phyloP scores from a whole-genome alignment of 371 early-diverging fungal species.

The Phascolomyces articulosus region DNA sequence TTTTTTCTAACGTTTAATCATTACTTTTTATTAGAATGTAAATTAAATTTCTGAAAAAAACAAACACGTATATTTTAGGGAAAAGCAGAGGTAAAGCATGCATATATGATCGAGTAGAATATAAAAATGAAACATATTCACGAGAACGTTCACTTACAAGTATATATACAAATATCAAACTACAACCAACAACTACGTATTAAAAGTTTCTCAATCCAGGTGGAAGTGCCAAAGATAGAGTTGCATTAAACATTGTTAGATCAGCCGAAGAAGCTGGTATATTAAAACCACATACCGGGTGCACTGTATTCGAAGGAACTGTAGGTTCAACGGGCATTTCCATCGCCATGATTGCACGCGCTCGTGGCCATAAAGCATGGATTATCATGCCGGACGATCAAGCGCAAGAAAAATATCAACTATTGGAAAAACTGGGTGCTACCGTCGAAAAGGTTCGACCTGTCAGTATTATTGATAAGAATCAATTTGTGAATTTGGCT shows the following conservation, averaged over 20 bases:
- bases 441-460: slow-evolving; percentile 92
- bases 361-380: slow-evolving; percentile 88
- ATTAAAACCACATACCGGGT: slow-evolving; percentile 67
- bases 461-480: slow-evolving; percentile 89
- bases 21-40: neutral
- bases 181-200: too few species aligned
- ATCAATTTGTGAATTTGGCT: slow-evolving; percentile 92
- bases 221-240: slow-evolving; percentile 93
- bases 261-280: slow-evolving; percentile 73
- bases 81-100: slow-evolving; percentile 44
- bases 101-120: too few species aligned
- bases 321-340: slow-evolving; percentile 90
- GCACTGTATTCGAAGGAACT: slow-evolving; percentile 94
- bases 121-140: too few species aligned
- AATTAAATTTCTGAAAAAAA: too few species aligned
- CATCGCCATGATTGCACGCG: slow-evolving; percentile 80
- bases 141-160: too few species aligned
- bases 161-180: neutral
- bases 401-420: slow-evolving; percentile 86
- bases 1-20: neutral
- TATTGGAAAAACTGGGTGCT: slow-evolving; percentile 86
- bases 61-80: slow-evolving; percentile 23
- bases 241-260: slow-evolving; percentile 85
- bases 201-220: slow-evolving; percentile 87
- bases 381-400: slow-evolving; percentile 97